phyloP scores from a whole-genome alignment of 1,284 basidiomycete species.

The Mycena citricolor region DNA sequence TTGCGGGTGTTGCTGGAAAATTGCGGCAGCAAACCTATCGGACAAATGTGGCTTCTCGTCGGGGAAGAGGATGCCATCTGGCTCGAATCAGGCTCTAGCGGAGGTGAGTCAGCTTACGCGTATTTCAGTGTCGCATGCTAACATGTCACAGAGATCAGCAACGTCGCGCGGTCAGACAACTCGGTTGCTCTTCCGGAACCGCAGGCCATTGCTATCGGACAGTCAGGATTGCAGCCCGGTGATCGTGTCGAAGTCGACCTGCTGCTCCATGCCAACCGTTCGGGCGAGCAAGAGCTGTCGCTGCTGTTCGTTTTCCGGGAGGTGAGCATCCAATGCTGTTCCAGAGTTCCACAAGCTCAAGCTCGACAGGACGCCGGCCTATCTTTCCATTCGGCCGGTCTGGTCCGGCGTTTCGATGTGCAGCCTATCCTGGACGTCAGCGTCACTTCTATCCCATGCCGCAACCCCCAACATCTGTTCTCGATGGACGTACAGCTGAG shows the following conservation, averaged over 20 bases:
- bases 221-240: conserved; percentile 44
- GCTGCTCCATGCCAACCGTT: conserved; percentile 49
- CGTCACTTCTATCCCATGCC: conserved; percentile 49
- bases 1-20: conserved; percentile 63
- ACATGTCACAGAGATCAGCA: too few species aligned
- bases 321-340: conserved; percentile 40
- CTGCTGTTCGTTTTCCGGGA: conserved; percentile 70
- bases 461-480: conserved; percentile 49
- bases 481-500: conserved; percentile 57
- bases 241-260: conserved; percentile 50
- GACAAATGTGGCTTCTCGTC: conserved; percentile 68
- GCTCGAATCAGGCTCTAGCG: conserved; percentile 31
- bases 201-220: conserved; percentile 40
- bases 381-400: conserved; percentile 55
- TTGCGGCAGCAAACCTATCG: conserved; percentile 52
- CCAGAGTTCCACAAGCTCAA: conserved; percentile 6
- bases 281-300: conserved; percentile 52
- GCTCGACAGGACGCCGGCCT: conserved; percentile 41
- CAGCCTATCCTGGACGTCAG: conserved; percentile 52
- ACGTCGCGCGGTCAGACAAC: conserved; percentile 52
- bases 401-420: conserved; percentile 60
- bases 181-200: conserved; percentile 52
- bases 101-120: too few species aligned
- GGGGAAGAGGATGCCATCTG: conserved; percentile 63
- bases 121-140: too few species aligned